Evolutionary conservation across 148 eudicot species (phyloP).

Genomic region (Rhododendron ferrugineum): DNA sequence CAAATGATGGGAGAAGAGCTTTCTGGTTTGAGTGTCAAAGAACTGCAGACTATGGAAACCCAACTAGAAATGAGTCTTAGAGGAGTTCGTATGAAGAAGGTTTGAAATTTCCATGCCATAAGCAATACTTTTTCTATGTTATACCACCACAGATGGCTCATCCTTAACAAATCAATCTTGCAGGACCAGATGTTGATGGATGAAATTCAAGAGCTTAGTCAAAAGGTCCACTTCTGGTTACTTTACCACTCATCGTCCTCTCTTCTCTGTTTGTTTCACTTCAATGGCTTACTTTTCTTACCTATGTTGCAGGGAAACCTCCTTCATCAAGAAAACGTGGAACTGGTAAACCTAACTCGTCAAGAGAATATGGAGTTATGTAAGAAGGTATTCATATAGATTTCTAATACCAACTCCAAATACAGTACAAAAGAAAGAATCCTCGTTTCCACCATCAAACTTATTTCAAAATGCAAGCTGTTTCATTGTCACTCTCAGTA

Average conservation of each 20-base stretch:
- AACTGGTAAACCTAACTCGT: slow-evolving; percentile 15
- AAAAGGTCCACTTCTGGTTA: slow-evolving; percentile 33
- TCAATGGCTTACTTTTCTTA: slow-evolving; percentile 15
- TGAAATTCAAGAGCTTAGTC: slow-evolving; percentile 58
- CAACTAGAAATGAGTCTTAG: slow-evolving; percentile 59
- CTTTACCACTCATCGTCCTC: background rate
- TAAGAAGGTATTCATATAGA: slow-evolving; percentile 29
- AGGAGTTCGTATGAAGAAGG: slow-evolving; percentile 69
- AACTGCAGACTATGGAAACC: slow-evolving; percentile 54
- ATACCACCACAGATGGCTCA: background rate
- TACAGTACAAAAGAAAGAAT: background rate
- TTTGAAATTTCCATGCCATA: slow-evolving; percentile 5
- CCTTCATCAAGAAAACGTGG: slow-evolving; percentile 64
- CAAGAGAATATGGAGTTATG: slow-evolving; percentile 22
- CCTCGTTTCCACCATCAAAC: background rate
- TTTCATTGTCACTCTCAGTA: background rate
- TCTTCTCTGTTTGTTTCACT: background rate
- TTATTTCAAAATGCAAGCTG: background rate
- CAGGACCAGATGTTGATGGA: slow-evolving; percentile 53
- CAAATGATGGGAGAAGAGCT: slow-evolving; percentile 73
- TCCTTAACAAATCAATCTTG: slow-evolving; percentile 12
- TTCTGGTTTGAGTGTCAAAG: slow-evolving; percentile 47
- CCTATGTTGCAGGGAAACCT: slow-evolving; percentile 42
- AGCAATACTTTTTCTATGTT: background rate
- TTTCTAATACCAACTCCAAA: background rate